Evolutionary conservation across 306 rosid species (phyloP).

Genomic region (Lablab purpureus): DNA sequence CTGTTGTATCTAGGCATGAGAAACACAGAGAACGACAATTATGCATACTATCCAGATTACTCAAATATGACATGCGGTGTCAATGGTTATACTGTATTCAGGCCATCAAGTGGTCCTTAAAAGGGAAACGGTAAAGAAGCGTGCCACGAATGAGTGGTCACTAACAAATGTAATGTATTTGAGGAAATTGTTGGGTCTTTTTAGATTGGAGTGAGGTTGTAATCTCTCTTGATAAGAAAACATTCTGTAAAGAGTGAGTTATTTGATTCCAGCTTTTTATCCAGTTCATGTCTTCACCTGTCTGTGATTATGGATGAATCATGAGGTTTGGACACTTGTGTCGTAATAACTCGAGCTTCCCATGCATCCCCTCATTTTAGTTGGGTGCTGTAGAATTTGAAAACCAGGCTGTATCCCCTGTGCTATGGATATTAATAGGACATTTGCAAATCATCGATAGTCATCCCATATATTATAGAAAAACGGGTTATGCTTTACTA

Average conservation of each 20-base stretch:
- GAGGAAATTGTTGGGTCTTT: conserved; percentile 65
- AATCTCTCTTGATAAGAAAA: conserved; percentile 73
- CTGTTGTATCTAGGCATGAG: conserved; percentile 66
- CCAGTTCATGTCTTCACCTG: conserved; percentile 43
- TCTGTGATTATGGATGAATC: conserved; percentile 40
- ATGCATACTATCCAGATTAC: conserved; percentile 76
- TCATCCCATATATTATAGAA: neutral
- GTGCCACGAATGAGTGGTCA: conserved; percentile 49
- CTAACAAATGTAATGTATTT: conserved; percentile 65
- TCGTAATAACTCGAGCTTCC: neutral
- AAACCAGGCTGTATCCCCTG: neutral
- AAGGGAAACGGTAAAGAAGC: conserved; percentile 46
- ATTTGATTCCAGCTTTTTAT: conserved; percentile 55
- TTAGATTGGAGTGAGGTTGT: conserved; percentile 84
- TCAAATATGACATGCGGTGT: conserved; percentile 67
- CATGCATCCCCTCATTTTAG: conserved; percentile 29
- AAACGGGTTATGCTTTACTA: neutral
- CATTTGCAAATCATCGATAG: neutral
- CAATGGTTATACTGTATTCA: conserved; percentile 82
- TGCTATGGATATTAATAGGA: neutral
- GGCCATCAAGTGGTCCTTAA: conserved; percentile 85
- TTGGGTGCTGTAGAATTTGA: conserved; percentile 19
- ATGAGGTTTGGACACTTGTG: conserved; percentile 9
- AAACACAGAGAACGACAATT: conserved; percentile 60
- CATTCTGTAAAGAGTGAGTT: conserved; percentile 77